Base-by-base conservation (phyloP, 106 monocot genomes). In the Posidonia australis region DNA sequence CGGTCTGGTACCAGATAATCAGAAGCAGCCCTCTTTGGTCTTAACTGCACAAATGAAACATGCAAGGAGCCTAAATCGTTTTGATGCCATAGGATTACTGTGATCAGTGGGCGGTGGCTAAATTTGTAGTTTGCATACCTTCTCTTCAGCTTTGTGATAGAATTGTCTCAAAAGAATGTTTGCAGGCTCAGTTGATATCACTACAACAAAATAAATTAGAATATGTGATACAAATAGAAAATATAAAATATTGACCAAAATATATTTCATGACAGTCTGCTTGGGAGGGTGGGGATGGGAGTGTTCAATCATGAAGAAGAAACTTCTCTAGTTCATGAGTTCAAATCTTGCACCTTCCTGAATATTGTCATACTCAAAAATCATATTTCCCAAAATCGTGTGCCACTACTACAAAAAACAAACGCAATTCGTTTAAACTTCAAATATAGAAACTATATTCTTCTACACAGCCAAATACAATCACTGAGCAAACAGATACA, bases 121-220 rank as follows among this genome's bases (percentile, higher is more conserved):
- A 11, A 56, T 13, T 32, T 24, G 16, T 13, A 25, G 14, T 46
- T n/a, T 31, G n/a, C 10, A 23, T 56, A 92, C 92, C 92, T 87
- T 87, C 14, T 87, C 84, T 71, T 87, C 87, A 1, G 82, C 82
- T 60, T 74, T 82, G 45, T 80, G 75, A 62, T 92, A 87, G 57
- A 92, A 82, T 52, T 87, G 81, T 64, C 84, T 79, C 60, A 92
- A 41, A 9, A 92, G 92, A 62, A 92, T 92, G 63, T 87, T 92
- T 58, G 59, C 80, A 52, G 76, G 51, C 66, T 92, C 92, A 52
- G 79, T 92, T 69, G 79, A 76, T 80, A 92, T 92, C 18, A 92
- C 92, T 92, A 62, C 31, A 62, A 70, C 4, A 13, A 14, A 6
- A 41, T 25, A 24, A 27, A 20, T 51, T 28, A 66, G 18, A 24